phyloP scores from a whole-genome alignment of 208 protist species.

The Trypanosomatidae sp. region DNA sequence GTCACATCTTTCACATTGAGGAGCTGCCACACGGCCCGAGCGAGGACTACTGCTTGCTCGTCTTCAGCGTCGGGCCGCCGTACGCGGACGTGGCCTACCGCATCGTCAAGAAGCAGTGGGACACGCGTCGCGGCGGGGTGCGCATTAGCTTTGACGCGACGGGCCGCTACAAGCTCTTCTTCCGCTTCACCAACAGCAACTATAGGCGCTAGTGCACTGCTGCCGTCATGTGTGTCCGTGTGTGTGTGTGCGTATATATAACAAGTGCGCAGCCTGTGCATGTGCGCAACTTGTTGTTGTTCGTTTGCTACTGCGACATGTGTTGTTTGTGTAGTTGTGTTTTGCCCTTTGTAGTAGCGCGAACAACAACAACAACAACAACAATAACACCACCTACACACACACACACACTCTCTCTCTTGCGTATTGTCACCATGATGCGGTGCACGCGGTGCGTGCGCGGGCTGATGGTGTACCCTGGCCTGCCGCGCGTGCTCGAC shows the following conservation, averaged over 20 bases:
- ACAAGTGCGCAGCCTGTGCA: not conserved
- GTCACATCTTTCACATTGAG: slow-evolving; percentile 87
- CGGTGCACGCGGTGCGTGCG: no score
- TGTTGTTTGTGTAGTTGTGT: no score
- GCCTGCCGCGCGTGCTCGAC: slow-evolving; percentile 44
- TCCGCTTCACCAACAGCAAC: slow-evolving; percentile 81
- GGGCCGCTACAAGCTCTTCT: slow-evolving; percentile 71
- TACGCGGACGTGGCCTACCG: slow-evolving; percentile 98
- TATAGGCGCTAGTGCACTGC: slow-evolving; percentile 36
- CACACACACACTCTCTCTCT: no score
- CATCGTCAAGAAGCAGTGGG: slow-evolving; percentile 95
- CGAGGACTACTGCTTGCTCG: slow-evolving; percentile 86
- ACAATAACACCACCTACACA: no score
- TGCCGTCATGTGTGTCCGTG: not conserved
- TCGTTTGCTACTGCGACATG: no score
- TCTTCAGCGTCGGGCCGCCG: slow-evolving; percentile 94
- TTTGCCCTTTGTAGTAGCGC: no score
- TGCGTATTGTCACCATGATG: no score
- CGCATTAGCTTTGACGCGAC: slow-evolving; percentile 91
- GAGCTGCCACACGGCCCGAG: slow-evolving; percentile 40
- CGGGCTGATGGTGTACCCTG: not conserved
- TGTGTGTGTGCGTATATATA: not conserved
- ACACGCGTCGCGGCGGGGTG: slow-evolving; percentile 89
- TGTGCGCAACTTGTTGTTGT: not conserved
- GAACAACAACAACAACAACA: no score